Evolutionary conservation across 805 yeast genomes (phyloP).

Genomic region (Isabelozyma gotoi): DNA sequence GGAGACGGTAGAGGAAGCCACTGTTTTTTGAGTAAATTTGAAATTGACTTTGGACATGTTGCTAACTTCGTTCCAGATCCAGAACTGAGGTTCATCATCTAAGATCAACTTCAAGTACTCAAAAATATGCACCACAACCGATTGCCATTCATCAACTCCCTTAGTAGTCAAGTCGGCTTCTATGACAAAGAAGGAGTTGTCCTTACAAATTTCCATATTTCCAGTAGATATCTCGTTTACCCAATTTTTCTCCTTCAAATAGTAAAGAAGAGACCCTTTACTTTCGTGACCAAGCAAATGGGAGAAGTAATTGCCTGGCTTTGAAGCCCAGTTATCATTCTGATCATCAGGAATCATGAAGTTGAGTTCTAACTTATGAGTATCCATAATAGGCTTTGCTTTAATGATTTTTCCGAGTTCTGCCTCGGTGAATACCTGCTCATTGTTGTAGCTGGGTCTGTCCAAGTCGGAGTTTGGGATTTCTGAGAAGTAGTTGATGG

Average conservation of each 20-base stretch:
- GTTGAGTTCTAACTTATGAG: constrained; percentile 60
- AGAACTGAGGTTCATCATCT: constrained; percentile 61
- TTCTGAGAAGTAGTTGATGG: constrained; percentile 58
- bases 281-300: constrained; percentile 94
- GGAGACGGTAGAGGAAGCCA: constrained; percentile 73
- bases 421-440: constrained; percentile 47
- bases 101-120: constrained; percentile 68
- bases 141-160: constrained; percentile 66
- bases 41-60: constrained; percentile 69
- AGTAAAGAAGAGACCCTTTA: constrained; percentile 74
- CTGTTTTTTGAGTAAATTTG: constrained; percentile 75
- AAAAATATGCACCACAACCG: constrained; percentile 59
- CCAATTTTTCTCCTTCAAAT: constrained; percentile 72
- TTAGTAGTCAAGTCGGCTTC: constrained; percentile 73
- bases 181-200: constrained; percentile 64
- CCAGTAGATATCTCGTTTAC: constrained; percentile 81
- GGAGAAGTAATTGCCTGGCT: constrained; percentile 69
- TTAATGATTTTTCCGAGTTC: constrained; percentile 55
- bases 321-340: constrained; percentile 56
- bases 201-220: constrained; percentile 61
- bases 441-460: constrained; percentile 42
- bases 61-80: constrained; percentile 77
- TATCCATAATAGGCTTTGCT: constrained; percentile 83
- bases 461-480: constrained; percentile 54
- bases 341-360: constrained; percentile 79